These are phyloP conservation scores for Melastoma malabathricum DNA, from an alignment of 345 rosid species.

Conservation along the genomic window DNA sequence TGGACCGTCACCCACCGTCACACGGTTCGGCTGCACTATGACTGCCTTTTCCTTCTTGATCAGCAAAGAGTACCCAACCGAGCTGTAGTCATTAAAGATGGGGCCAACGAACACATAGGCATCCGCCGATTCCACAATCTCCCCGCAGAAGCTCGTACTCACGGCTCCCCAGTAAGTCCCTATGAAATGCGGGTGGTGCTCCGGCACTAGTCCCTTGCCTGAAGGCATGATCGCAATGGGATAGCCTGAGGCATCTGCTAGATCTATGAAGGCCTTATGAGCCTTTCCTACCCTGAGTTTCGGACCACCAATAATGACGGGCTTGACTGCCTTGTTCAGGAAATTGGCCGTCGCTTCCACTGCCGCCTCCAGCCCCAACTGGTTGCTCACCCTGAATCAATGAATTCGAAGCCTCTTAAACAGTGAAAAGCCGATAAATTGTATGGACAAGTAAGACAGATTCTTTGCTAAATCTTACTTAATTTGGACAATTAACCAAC, in stretches of 20 bases:
- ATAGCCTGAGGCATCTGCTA: constrained; percentile 40
- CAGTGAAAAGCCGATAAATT: not conserved
- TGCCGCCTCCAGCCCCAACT: constrained; percentile 54
- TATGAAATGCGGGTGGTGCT: constrained; percentile 50
- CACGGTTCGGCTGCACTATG: constrained; percentile 51
- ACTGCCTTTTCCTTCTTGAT: constrained; percentile 49
- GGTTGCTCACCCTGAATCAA: constrained; percentile 50
- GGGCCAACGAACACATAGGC: constrained; percentile 68
- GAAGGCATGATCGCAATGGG: constrained; percentile 63
- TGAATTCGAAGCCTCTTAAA: not conserved
- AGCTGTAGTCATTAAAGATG: constrained; percentile 62
- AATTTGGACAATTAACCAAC: too few species aligned
- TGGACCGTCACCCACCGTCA: constrained; percentile 56
- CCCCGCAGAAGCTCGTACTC: constrained; percentile 48
- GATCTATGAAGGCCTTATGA: constrained; percentile 34
- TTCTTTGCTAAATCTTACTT: too few species aligned
- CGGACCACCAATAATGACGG: constrained; percentile 56
- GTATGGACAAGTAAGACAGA: too few species aligned
- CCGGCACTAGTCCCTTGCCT: constrained; percentile 48
- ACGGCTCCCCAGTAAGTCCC: constrained; percentile 82
- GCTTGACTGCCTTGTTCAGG: constrained; percentile 64
- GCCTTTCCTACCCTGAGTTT: constrained; percentile 51
- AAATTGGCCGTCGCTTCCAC: constrained; percentile 54
- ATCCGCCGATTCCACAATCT: constrained; percentile 71
- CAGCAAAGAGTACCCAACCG: constrained; percentile 63